These are phyloP conservation scores for Astrocystis sublimbata DNA, from an alignment of 495 filamentous ascomycete genomes.

Conservation along the genomic window DNA sequence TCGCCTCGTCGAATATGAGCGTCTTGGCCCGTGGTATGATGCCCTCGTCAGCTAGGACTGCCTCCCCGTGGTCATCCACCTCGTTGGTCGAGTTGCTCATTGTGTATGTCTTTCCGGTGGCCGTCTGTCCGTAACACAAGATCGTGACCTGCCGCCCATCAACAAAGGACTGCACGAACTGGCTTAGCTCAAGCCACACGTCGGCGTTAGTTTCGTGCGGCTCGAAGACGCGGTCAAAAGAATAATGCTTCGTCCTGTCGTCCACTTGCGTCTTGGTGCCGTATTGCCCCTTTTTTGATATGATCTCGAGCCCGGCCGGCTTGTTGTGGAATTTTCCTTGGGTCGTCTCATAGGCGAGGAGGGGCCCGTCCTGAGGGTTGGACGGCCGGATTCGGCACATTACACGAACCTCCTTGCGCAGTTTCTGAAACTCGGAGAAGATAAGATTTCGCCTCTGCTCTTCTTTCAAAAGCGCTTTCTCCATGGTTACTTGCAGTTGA, in stretches of 20 bases:
- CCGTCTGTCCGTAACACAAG: conserved; percentile 96
- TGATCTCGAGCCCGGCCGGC: conserved; percentile 64
- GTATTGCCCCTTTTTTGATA: conserved; percentile 50
- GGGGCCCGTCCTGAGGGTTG: conserved; percentile 48
- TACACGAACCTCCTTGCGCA: conserved; percentile 94
- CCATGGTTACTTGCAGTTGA: not conserved
- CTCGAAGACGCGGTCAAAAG: conserved; percentile 88
- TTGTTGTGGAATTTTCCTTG: conserved; percentile 12
- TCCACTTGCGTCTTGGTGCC: conserved; percentile 47
- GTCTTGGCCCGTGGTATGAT: conserved; percentile 92
- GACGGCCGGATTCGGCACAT: conserved; percentile 91
- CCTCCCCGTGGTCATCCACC: conserved; percentile 31
- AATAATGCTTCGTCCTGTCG: conserved; percentile 64
- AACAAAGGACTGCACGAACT: conserved; percentile 87
- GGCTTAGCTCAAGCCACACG: conserved; percentile 90
- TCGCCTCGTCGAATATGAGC: conserved; percentile 85
- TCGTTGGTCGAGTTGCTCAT: conserved; percentile 75
- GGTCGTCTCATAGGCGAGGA: conserved; percentile 74
- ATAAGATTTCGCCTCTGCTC: conserved; percentile 82
- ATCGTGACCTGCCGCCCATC: conserved; percentile 98
- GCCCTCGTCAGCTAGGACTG: conserved; percentile 89
- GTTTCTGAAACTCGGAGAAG: conserved; percentile 91
- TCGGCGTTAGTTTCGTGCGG: conserved; percentile 72
- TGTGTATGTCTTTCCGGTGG: conserved; percentile 92
- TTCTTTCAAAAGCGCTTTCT: conserved; percentile 74